Evolutionary conservation across 2,329 filamentous ascomycete species (phyloP).

Genomic region (Myriosclerotinia duriaeana): DNA sequence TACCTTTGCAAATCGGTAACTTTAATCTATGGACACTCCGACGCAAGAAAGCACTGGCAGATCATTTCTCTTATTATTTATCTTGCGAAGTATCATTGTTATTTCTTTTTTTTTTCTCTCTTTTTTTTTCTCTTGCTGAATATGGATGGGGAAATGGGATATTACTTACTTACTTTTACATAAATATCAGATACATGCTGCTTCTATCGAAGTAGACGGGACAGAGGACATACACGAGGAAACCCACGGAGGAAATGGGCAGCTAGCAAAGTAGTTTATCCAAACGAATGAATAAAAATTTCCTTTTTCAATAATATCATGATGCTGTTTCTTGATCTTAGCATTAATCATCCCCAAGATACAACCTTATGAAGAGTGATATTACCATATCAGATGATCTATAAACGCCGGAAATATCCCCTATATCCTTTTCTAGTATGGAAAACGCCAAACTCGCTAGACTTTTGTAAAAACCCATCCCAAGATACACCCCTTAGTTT

Average conservation of each 20-base stretch:
- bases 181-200: constrained; percentile 7
- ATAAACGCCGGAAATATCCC: constrained; percentile 11
- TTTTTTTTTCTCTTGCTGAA: neutral
- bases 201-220: neutral
- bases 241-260: neutral
- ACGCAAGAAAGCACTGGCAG: neutral
- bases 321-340: constrained; percentile 4
- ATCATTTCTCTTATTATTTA: neutral
- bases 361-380: neutral
- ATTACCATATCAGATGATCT: neutral
- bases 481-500: constrained; percentile 8
- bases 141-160: neutral
- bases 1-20: neutral
- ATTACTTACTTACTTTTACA: constrained; percentile 14
- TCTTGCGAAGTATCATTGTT: constrained; percentile 14
- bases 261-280: neutral
- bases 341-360: constrained; percentile 2
- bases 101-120: neutral
- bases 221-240: neutral
- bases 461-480: constrained; percentile 17
- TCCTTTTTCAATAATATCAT: neutral
- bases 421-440: neutral
- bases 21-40: neutral
- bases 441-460: constrained; percentile 34
- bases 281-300: constrained; percentile 2